Conservation (phyloP, 106 monocot species). For the Ottelia alismoides region DNA sequence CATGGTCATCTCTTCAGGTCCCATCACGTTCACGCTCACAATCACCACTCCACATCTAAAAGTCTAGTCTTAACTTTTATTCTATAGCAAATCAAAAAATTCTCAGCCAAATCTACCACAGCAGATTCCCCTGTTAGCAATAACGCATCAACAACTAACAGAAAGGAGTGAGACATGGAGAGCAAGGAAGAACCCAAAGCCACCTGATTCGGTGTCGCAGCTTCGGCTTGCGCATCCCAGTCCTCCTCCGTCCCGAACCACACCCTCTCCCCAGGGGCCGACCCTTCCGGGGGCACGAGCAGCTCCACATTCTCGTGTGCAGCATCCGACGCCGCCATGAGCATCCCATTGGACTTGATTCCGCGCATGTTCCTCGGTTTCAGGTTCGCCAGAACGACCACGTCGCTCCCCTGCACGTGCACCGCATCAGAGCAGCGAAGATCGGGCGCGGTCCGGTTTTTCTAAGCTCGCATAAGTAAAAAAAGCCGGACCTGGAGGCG, state of each 20-base stretch:
- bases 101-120: no score
- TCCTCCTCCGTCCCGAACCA: conserved; percentile 89
- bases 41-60: no score
- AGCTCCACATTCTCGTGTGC: conserved; percentile 78
- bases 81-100: no score
- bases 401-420: conserved; percentile 59
- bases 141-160: no score
- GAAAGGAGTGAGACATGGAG: no score
- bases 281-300: conserved; percentile 73
- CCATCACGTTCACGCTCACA: no score
- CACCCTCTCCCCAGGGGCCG: conserved; percentile 74
- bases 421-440: no score
- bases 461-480: neutral
- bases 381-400: conserved; percentile 86
- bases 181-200: no score
- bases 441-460: no score
- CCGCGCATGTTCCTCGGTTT: conserved; percentile 97
- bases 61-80: no score
- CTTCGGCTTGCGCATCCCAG: conserved; percentile 35
- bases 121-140: no score
- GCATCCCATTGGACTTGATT: conserved; percentile 95
- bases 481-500: conserved; percentile 21
- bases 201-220: conserved; percentile 90
- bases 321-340: conserved; percentile 94
- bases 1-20: no score